A percentile compares a stretch with the other conserved stretches of the same genome.
phyloP scores from a whole-genome alignment of 2,329 filamentous ascomycete genomes.

The Hymenoscyphus albidus region DNA sequence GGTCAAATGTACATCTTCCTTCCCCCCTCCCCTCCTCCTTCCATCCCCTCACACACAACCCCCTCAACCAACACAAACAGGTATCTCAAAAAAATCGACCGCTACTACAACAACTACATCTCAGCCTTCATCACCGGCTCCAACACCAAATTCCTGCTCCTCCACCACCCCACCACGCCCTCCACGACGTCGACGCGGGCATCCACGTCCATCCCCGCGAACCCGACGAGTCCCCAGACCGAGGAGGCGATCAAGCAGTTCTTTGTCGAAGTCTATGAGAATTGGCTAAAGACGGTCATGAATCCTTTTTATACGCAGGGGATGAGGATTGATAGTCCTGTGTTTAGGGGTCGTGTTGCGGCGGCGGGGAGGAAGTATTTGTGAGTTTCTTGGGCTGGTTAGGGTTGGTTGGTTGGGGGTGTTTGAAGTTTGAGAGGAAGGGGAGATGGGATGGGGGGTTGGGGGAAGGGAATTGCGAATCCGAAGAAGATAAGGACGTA shows the following conservation, averaged over 20 bases:
- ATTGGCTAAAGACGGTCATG: constrained; percentile 96
- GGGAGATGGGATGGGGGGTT: too few species aligned
- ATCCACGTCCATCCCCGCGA: constrained; percentile 71
- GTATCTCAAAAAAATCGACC: constrained; percentile 95
- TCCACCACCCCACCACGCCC: constrained; percentile 70
- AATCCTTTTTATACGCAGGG: constrained; percentile 90
- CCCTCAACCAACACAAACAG: constrained; percentile 40
- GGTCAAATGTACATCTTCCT: constrained; percentile 65
- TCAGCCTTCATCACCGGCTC: constrained; percentile 82
- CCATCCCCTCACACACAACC: too few species aligned
- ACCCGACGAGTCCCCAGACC: constrained; percentile 83
- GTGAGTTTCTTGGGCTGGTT: too few species aligned
- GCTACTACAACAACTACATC: constrained; percentile 93
- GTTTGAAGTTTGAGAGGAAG: too few species aligned
- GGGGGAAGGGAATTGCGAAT: too few species aligned
- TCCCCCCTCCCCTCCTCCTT: neutral
- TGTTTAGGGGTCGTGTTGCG: constrained; percentile 77
- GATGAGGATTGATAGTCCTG: constrained; percentile 77
- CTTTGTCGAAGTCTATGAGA: constrained; percentile 93
- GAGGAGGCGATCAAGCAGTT: constrained; percentile 96
- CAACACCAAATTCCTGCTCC: constrained; percentile 84
- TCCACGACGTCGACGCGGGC: constrained; percentile 47
- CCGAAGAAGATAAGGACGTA: too few species aligned
- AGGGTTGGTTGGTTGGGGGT: too few species aligned
- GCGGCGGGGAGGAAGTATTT: constrained; percentile 92